Base-by-base conservation (phyloP, 345 rosid species). In the Acer negundo region DNA sequence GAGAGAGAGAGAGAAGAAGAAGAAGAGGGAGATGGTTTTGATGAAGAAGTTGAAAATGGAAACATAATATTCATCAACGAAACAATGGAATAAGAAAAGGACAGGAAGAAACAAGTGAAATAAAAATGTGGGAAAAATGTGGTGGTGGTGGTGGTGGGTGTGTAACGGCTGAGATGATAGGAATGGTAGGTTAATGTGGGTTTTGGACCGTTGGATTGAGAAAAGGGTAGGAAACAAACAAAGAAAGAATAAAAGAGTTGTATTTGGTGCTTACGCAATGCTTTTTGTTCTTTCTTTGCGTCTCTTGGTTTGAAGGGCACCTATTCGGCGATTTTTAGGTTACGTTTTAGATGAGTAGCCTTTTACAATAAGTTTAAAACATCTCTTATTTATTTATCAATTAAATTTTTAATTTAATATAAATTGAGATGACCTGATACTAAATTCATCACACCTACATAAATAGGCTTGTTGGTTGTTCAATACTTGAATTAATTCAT, bases 181-280 rank as follows among this genome's bases (percentile, higher is more conserved):
- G 78, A 9, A 73, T 77, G 81, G 78, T 82, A 79, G 89, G 84
- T 84, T 83, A 19, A 78, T 58, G 76, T 69, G 75, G 76, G 13
- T 61, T 64, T 73, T n/a, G 67, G 73, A 75, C 67, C 85, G 76
- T 82, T 80, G 77, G 92, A 85, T 84, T 46, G 11, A 24, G 61
- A 12, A 56, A 63, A 76, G 26, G 19, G 1, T 17, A n/a, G 5
- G 15, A 35, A 35, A 31, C 26, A 75, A 72, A 42, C 0, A 6
- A 47, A 62, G 53, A 8, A 20, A 63, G 49, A 49, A 0, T 13
- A 11, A 38, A 53, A 62, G 69, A 20, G 62, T 59, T 42, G 79
- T 66, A 58, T 80, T 72, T 72, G 74, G 80, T 74, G 72, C 75
- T 69, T 69, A 76, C 76, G 85, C 84, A 80, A 82, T 44, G 8